A percentile compares a stretch with the other conserved stretches of the same genome.
Conservation (phyloP, 345 rosid genomes). For the Eucalyptus marginata region DNA sequence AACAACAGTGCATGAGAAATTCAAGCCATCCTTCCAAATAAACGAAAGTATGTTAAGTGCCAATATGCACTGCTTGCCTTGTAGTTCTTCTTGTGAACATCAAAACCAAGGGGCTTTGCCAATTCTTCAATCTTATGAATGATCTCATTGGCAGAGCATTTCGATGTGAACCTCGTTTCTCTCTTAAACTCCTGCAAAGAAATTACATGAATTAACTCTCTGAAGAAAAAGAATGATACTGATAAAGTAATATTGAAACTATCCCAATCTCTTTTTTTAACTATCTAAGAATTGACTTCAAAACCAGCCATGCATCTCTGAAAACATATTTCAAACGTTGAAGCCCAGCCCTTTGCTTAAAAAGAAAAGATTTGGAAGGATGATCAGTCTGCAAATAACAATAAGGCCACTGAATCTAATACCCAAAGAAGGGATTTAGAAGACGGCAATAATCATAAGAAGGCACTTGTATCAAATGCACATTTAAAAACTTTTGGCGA, state of each 20-base stretch:
- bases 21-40: not conserved
- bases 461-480: not conserved
- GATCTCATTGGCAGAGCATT: conserved; percentile 77
- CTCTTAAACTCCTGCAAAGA: conserved; percentile 59
- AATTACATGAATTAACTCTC: not conserved
- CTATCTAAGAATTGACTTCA: not conserved
- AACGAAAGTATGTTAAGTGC: not conserved
- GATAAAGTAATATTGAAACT: not conserved
- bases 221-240: not conserved
- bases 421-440: not conserved
- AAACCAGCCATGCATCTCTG: not conserved
- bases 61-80: conserved; percentile 32
- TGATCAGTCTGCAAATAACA: not conserved
- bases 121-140: conserved; percentile 80
- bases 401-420: not conserved
- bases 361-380: not conserved
- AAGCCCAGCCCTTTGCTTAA: not conserved
- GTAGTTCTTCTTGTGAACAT: conserved; percentile 84
- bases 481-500: not conserved
- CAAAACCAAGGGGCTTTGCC: conserved; percentile 90
- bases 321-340: not conserved
- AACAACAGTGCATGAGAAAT: not conserved
- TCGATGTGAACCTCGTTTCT: conserved; percentile 83
- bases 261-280: not conserved
- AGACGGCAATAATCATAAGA: not conserved